phyloP scores from a whole-genome alignment of 805 yeast genomes.

The Candida verbasci region DNA sequence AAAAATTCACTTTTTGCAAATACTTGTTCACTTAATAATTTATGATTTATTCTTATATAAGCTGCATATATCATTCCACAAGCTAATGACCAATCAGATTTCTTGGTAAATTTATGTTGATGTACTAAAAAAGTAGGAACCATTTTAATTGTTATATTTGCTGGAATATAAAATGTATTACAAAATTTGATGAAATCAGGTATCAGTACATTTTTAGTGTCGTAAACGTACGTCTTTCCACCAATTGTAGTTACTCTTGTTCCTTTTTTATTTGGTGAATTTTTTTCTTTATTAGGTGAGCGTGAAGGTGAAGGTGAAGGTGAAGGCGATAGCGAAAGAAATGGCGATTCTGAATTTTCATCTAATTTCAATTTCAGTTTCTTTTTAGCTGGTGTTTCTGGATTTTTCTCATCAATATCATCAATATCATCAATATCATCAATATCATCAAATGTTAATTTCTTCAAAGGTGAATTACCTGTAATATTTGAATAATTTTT shows the following conservation, averaged over 20 bases:
- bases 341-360: too few relatives aligned
- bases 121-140: slow-evolving; percentile 48
- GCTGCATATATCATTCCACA: slow-evolving; percentile 65
- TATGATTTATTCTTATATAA: slow-evolving; percentile 50
- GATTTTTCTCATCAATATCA: not conserved
- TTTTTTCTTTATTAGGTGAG: slow-evolving; percentile 18
- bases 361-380: slow-evolving; percentile 2
- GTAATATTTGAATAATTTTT: too few relatives aligned
- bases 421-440: not conserved
- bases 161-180: slow-evolving; percentile 61
- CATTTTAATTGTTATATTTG: slow-evolving; percentile 45
- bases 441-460: not conserved
- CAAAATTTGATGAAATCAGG: slow-evolving; percentile 45
- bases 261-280: slow-evolving; percentile 21
- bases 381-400: slow-evolving; percentile 1
- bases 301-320: too few relatives aligned
- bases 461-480: not conserved
- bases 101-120: slow-evolving; percentile 45
- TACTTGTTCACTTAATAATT: slow-evolving; percentile 39
- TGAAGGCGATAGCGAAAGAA: too few relatives aligned
- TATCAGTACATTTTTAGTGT: slow-evolving; percentile 23
- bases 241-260: slow-evolving; percentile 3
- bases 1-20: slow-evolving; percentile 47
- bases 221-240: slow-evolving; percentile 9
- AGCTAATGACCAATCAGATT: slow-evolving; percentile 64